Conservation (phyloP, 768 basidiomycete species). For the Rhizopogon rudus region DNA sequence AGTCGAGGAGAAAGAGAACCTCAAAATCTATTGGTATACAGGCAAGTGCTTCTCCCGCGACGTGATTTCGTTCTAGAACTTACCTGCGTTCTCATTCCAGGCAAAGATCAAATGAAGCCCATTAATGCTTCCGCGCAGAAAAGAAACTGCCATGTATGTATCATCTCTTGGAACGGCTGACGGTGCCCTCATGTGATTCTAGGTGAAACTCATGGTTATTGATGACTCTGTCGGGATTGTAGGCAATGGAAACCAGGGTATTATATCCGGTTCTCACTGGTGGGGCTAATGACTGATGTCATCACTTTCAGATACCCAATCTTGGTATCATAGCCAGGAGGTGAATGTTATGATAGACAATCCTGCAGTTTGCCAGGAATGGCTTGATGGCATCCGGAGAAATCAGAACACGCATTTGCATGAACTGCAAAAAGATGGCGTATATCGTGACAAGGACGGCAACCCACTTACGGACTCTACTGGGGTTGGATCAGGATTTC, state of each 20-base stretch:
- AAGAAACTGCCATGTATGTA: conserved; percentile 60
- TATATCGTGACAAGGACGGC: conserved; percentile 51
- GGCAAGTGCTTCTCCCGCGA: conserved; percentile 12
- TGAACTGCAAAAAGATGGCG: conserved; percentile 41
- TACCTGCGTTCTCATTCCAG: conserved; percentile 11
- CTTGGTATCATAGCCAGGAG: conserved; percentile 72
- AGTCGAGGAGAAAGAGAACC: conserved; percentile 37
- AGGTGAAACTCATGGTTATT: conserved; percentile 62
- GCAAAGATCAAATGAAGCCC: conserved; percentile 61
- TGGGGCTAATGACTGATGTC: neutral
- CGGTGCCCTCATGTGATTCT: neutral
- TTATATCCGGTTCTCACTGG: conserved; percentile 11
- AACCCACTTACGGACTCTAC: conserved; percentile 33
- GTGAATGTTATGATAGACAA: conserved; percentile 62
- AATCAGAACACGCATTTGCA: conserved; percentile 57
- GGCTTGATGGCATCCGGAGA: conserved; percentile 47
- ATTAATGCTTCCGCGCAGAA: conserved; percentile 62
- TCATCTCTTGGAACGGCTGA: neutral
- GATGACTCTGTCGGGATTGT: conserved; percentile 62
- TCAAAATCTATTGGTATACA: conserved; percentile 55
- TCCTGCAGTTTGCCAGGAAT: conserved; percentile 44
- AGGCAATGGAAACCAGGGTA: conserved; percentile 68
- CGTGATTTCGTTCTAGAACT: neutral
- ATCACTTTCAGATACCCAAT: conserved; percentile 46
- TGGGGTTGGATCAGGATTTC: conserved; percentile 30